Evolutionary conservation across 2,329 filamentous ascomycete genomes (phyloP), one percentile per base, ranked within the genome.

Genomic region (Xylaria sp.): DNA sequence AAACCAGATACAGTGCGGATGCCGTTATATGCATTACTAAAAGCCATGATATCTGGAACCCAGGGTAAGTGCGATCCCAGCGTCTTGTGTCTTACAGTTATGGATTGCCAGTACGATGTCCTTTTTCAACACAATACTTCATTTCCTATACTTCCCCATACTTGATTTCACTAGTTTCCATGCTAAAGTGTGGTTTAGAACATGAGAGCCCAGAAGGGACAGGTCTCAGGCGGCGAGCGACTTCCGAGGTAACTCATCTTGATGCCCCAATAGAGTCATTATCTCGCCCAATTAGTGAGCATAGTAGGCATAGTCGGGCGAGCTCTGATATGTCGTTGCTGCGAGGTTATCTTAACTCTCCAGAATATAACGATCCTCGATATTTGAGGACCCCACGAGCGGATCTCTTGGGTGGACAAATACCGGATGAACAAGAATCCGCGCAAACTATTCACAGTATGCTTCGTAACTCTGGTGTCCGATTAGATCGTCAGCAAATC

Each of bases 11-110:
- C 88, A 70, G 90, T 93, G 73, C 90, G 91, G 77, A 87, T 89
- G 75, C 94, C 92, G 77, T 86, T 98, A 51, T 90, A 91, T 59
- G 86, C 90, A 28, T 90, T 97, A 72, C 81, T 97, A 66, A 87
- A 89, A 76, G 89, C 89, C 44, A 88, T 94, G 44, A 87, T 96
- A 72, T 81, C 87, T 58, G 86, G 86, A 74, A 87, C 88, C 80
- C 86, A 87, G 83, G 91, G 93, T 95, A 82, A 85, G 88, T 85
- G 49, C 36, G 46, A 60, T 49, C 59, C 20, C 26, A 28, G 10
- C 44, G 49, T 31, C 53, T 6, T 36, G 15, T 28, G 17, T 28
- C 33, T 56, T 13, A 20, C 13, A 10, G 15, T 51, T 33, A 38
- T 44, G 13, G 13, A 65, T 57, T 33, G 48, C 53, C 6, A 7